A percentile compares a stretch with the other conserved stretches of the same genome.
These are phyloP conservation scores for Posidonia australis DNA, from an alignment of 106 monocot genomes.

Conservation along the genomic window DNA sequence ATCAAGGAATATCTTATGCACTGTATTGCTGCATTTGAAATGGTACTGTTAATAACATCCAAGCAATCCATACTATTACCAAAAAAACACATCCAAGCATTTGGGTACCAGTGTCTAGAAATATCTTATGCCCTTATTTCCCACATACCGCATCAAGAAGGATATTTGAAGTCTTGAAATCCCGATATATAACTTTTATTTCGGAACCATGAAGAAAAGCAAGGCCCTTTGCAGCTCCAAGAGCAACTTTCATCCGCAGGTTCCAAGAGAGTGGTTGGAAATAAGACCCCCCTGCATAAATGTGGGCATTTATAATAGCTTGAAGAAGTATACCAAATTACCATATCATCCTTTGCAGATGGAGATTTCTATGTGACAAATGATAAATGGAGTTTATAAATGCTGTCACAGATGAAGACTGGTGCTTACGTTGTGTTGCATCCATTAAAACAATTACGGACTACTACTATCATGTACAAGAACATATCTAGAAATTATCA, in stretches of 20 bases:
- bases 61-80: neutral
- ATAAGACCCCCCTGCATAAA: slow-evolving; percentile 16
- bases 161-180: slow-evolving; percentile 28
- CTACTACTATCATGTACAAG: neutral
- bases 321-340: too few species aligned
- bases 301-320: neutral
- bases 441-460: neutral
- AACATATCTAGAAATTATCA: neutral
- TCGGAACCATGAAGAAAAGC: slow-evolving; percentile 19
- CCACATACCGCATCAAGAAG: slow-evolving; percentile 20
- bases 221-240: slow-evolving; percentile 27
- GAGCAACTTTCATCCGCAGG: slow-evolving; percentile 16
- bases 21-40: slow-evolving; percentile 12
- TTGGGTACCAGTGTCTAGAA: neutral
- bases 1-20: neutral
- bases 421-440: too few species aligned
- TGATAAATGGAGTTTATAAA: neutral
- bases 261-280: slow-evolving; percentile 24
- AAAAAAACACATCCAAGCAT: neutral
- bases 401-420: too few species aligned
- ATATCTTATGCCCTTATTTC: neutral
- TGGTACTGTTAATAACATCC: neutral
- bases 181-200: slow-evolving; percentile 19
- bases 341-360: too few species aligned
- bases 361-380: too few species aligned